phyloP scores from a whole-genome alignment of 116 monocot genomes.

The Zostera marina region DNA sequence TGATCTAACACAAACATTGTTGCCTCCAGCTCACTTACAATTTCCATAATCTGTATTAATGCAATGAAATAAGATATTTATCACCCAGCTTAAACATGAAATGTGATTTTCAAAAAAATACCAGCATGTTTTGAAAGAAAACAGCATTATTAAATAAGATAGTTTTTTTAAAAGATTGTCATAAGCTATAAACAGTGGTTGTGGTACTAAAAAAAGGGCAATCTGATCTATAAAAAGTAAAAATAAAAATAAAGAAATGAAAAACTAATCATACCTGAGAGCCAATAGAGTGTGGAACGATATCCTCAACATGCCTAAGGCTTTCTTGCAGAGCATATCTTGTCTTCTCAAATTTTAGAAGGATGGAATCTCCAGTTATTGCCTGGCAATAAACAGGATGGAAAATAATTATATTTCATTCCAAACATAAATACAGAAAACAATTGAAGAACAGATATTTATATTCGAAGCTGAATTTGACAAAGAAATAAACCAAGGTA shows the following conservation, averaged over 20 bases:
- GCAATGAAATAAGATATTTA: background rate
- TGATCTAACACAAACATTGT: slow-evolving; percentile 38
- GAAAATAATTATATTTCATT: slow-evolving; percentile 1
- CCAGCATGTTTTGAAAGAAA: background rate
- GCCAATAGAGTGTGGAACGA: slow-evolving; percentile 42
- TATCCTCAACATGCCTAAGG: slow-evolving; percentile 45
- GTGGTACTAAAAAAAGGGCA: too few species aligned
- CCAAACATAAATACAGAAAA: background rate
- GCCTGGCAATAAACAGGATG: slow-evolving; percentile 29
- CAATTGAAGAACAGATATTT: background rate
- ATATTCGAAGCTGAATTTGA: background rate
- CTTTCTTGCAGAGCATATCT: slow-evolving; percentile 48
- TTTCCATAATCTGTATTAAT: slow-evolving; percentile 38
- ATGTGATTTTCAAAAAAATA: background rate
- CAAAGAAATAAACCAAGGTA: background rate
- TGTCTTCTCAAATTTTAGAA: slow-evolving; percentile 73
- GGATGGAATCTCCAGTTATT: slow-evolving; percentile 58
- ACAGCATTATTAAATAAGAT: background rate
- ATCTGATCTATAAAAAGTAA: background rate
- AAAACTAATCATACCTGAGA: too few species aligned
- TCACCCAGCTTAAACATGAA: background rate
- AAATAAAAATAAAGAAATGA: too few species aligned
- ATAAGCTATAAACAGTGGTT: too few species aligned
- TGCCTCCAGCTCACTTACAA: slow-evolving; percentile 42
- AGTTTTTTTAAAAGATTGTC: background rate